Evolutionary conservation across 2,329 filamentous ascomycete species (phyloP), one percentile per base, ranked within the genome.

Genomic region (Venturia nashicola): DNA sequence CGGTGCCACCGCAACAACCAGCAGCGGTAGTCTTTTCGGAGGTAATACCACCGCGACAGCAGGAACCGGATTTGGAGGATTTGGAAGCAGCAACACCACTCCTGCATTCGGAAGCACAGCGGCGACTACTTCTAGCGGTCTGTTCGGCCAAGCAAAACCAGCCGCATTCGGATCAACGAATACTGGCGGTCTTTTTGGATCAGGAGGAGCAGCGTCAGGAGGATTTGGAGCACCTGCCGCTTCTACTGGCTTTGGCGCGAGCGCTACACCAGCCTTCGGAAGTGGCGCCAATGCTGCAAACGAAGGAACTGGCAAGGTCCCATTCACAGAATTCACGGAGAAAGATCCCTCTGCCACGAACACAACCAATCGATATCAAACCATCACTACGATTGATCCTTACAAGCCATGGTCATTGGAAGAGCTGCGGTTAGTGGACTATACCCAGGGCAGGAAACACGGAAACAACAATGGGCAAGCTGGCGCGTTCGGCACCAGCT

Each of bases 391-490:
- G 73, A 87, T 89, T 76, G 85, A 87, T 32, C 83, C 88, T 1
- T 95, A 93, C 78, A 87, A 86, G 74, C 95, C 94, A 73, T 97
- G 88, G 79, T 97, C 93, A 11, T 84, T 90, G n/a, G 94, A 88
- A 67, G 79, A 81, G 68, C 66, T 81, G 68, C 75, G 79, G 67
- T 64, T 96, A 66, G 90, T 86, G 57, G 94, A 99, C 75, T 99
- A 99, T 73, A 84, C 87, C 65, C 89, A 92, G 74, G 92, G 92
- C 61, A 86, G 92, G 65, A 87, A 88, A 63, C 90, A 84, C 72
- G 94, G 92, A 42, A 96, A 93, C 75, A 82, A 83, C 51, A 90
- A 88, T 66, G 91, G 90, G 39, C 88, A 91, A 68, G 79, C 85
- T 59, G 91, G 91, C 65, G 89, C 88, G 8, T 97, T 97, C 74